Evolutionary conservation across 1,284 basidiomycete genomes (phyloP).

Genomic region (Caloboletus firmus): DNA sequence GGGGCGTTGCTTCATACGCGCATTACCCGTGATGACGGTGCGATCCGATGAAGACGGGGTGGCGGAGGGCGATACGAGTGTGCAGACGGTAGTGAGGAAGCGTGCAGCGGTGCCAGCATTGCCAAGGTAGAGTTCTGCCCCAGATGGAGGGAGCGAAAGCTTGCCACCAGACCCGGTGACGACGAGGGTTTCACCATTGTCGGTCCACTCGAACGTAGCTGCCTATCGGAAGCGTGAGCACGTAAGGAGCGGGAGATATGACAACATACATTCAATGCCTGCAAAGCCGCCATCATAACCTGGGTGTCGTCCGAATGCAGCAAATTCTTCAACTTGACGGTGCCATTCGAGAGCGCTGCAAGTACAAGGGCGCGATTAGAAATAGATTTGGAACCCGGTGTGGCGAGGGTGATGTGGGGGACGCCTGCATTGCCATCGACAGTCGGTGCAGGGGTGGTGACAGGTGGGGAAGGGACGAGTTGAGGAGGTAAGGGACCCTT

Average conservation of each 20-base stretch:
- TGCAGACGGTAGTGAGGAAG: slow-evolving; percentile 96
- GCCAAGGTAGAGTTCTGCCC: slow-evolving; percentile 91
- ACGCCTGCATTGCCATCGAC: background rate
- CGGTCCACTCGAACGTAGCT: slow-evolving; percentile 89
- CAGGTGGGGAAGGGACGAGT: slow-evolving; percentile 13
- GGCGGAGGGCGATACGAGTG: slow-evolving; percentile 64
- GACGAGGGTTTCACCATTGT: slow-evolving; percentile 89
- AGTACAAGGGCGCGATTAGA: slow-evolving; percentile 95
- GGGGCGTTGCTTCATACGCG: slow-evolving; percentile 96
- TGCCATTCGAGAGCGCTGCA: slow-evolving; percentile 88
- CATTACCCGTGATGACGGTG: slow-evolving; percentile 94
- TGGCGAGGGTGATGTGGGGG: slow-evolving; percentile 72
- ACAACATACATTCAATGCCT: slow-evolving; percentile 74
- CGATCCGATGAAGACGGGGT: slow-evolving; percentile 39
- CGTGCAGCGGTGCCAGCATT: slow-evolving; percentile 98
- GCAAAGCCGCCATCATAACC: slow-evolving; percentile 96
- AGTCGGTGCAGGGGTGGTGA: background rate
- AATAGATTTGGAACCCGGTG: slow-evolving; percentile 96
- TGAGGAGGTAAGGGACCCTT: slow-evolving; percentile 23
- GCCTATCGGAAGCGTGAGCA: slow-evolving; percentile 50
- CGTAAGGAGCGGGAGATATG: background rate
- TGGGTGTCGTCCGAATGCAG: slow-evolving; percentile 98
- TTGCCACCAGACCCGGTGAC: slow-evolving; percentile 85
- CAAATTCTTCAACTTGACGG: slow-evolving; percentile 86
- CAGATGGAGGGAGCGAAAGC: slow-evolving; percentile 74